Evolutionary conservation across 116 monocot genomes (phyloP).

Genomic region (Cymodocea nodosa): DNA sequence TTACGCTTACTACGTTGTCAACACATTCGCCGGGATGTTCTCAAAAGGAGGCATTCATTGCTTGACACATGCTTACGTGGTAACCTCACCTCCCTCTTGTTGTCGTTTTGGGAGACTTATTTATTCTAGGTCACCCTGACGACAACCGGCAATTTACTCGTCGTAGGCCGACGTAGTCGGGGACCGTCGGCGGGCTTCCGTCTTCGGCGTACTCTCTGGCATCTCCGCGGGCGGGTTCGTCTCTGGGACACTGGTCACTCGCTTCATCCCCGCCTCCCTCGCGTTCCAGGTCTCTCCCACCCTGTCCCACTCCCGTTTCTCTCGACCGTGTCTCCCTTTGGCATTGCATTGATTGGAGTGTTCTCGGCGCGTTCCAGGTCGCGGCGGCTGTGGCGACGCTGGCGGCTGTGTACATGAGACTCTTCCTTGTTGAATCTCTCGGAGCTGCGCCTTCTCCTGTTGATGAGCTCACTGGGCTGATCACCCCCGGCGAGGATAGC

Average conservation of each 20-base stretch:
- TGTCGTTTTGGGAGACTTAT: no score
- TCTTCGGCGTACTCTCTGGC: constrained; percentile 67
- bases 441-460: constrained; percentile 1
- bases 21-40: constrained; percentile 52
- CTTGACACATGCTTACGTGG: constrained; percentile 83
- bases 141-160: not conserved
- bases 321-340: no score
- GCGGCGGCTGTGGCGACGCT: constrained; percentile 35
- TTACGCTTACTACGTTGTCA: constrained; percentile 55
- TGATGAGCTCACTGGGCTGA: constrained; percentile 13
- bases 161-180: constrained; percentile 67
- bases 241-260: constrained; percentile 47
- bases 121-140: not conserved
- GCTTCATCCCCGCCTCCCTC: constrained; percentile 47
- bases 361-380: constrained; percentile 30
- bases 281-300: constrained; percentile 43
- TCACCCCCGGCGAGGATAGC: not conserved
- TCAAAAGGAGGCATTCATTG: constrained; percentile 77
- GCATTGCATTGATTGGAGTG: not conserved
- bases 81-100: constrained; percentile 11
- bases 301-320: not conserved
- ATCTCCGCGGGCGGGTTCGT: constrained; percentile 67
- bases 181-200: constrained; percentile 45
- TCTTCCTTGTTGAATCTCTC: constrained; percentile 44
- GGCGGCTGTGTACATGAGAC: constrained; percentile 55